Evolutionary conservation across 371 early-diverging fungal genomes (phyloP), one percentile per base, ranked within the genome.

Genomic region (Haplosporangium sp.): DNA sequence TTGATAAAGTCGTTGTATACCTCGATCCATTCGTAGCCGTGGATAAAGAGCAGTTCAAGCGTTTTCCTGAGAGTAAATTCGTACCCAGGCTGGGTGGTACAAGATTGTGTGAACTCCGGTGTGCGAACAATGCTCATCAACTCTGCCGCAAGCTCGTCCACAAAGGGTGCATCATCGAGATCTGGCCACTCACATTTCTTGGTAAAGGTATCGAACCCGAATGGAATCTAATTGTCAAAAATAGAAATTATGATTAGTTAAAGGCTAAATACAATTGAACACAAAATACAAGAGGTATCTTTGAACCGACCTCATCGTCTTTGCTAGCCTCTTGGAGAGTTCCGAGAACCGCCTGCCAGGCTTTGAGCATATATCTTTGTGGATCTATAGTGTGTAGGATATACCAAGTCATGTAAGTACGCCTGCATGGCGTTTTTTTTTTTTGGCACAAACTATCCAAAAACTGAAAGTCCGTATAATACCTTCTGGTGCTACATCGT

Each of bases 21-120:
- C 40, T 76, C 77, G n/a, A 45, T 43, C 72, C 77, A 70, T 6
- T 67, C 72, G 14, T 59, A 71, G 3, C 64, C 71, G 40, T 76
- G 72, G 14, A 76, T 29, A 18, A 76, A 54, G 6, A 76, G 54
- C 36, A 76, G 42, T 46, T 76, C 77, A 6, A 76, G 68, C 1
- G 72, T 63, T 45, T 71, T 76, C 13, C 64, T 60, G 36, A 63
- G 13, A 1, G 67, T 29, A 43, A 76, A 76, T n/a, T 47, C 55
- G 14, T 51, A 47, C 2, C 72, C 67, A 0, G 62, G 71, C 21
- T 36, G 37, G 8, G 55, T 18, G 1, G 29, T 23, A 14, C 64
- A 64, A 10, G 23, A 36, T 16, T 62, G 56, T 16, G 38, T 18
- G 59, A 71, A 76, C 7, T 59, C 57, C 7, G 67, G 53, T 1